Evolutionary conservation across 768 basidiomycete genomes (phyloP).

Genomic region (Lactifluus pinguis): DNA sequence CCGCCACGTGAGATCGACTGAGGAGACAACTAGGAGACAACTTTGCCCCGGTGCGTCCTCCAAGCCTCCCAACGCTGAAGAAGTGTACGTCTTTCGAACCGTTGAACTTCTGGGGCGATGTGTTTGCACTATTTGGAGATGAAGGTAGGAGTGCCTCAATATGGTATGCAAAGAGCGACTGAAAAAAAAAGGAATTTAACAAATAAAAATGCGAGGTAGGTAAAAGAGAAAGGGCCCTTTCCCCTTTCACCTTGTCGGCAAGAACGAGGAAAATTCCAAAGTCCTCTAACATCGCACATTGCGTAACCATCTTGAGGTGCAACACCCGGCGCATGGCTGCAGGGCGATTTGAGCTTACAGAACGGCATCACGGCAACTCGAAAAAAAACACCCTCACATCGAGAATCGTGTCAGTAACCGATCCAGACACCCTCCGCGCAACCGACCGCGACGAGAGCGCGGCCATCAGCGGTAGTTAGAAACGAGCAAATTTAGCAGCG

Average conservation of each 20-base stretch:
- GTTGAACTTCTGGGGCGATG: conserved; percentile 80
- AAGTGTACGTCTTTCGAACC: conserved; percentile 90
- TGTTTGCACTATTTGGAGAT: conserved; percentile 55
- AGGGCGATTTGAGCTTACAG: conserved; percentile 6
- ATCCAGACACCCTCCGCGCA: conserved; percentile 96
- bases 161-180: conserved; percentile 88
- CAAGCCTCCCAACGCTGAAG: conserved; percentile 86
- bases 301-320: conserved; percentile 89
- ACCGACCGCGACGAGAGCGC: conserved; percentile 90
- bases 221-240: not conserved
- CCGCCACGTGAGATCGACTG: too few relatives aligned
- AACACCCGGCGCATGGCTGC: too few relatives aligned
- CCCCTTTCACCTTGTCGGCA: too few relatives aligned
- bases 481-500: too few relatives aligned
- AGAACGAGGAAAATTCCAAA: conserved; percentile 95
- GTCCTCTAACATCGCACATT: too few relatives aligned
- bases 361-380: too few relatives aligned
- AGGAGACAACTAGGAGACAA: too few relatives aligned
- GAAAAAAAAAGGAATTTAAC: not conserved
- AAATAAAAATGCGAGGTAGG: not conserved
- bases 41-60: too few relatives aligned
- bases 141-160: conserved; percentile 95
- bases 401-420: too few relatives aligned
- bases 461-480: too few relatives aligned
- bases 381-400: too few relatives aligned